Conservation (phyloP, 2,329 filamentous ascomycete genomes). For the Ophiostoma piceae region DNA sequence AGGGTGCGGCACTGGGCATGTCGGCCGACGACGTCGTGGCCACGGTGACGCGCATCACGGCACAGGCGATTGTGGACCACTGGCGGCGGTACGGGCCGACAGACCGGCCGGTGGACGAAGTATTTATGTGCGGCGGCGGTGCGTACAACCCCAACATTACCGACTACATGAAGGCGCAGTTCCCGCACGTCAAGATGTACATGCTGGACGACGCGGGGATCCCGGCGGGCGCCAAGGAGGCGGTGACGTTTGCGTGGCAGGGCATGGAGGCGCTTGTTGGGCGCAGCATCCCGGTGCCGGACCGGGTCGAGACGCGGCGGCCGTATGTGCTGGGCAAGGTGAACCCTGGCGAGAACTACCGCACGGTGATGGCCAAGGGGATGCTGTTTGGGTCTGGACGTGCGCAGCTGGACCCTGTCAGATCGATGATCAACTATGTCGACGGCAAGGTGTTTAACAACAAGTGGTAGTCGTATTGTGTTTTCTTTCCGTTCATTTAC, state of each 20-base stretch:
- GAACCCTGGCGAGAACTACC: conserved; percentile 50
- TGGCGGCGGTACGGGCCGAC: conserved; percentile 45
- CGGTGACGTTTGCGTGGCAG: conserved; percentile 56
- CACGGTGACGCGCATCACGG: conserved; percentile 55
- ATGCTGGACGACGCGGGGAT: conserved; percentile 56
- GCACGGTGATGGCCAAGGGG: conserved; percentile 48
- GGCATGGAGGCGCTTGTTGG: conserved; percentile 55
- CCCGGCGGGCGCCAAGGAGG: conserved; percentile 54
- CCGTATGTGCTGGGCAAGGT: conserved; percentile 52
- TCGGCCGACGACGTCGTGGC: conserved; percentile 50
- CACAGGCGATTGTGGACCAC: conserved; percentile 51
- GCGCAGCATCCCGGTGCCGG: conserved; percentile 49
- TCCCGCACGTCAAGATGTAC: conserved; percentile 45
- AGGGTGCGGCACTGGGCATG: conserved; percentile 42
- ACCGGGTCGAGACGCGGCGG: conserved; percentile 46
- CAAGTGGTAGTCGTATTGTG: conserved; percentile 30
- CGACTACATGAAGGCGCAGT: conserved; percentile 46
- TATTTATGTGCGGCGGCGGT: conserved; percentile 58
- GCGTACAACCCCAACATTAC: conserved; percentile 54
- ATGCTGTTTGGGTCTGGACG: conserved; percentile 45
- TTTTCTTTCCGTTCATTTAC: background rate
- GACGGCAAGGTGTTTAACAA: conserved; percentile 45
- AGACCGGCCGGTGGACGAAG: conserved; percentile 40
- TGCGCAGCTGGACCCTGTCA: conserved; percentile 43
- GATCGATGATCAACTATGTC: conserved; percentile 47